Conservation (phyloP, 2,329 filamentous ascomycete genomes). For the Ascochyta lentis region DNA sequence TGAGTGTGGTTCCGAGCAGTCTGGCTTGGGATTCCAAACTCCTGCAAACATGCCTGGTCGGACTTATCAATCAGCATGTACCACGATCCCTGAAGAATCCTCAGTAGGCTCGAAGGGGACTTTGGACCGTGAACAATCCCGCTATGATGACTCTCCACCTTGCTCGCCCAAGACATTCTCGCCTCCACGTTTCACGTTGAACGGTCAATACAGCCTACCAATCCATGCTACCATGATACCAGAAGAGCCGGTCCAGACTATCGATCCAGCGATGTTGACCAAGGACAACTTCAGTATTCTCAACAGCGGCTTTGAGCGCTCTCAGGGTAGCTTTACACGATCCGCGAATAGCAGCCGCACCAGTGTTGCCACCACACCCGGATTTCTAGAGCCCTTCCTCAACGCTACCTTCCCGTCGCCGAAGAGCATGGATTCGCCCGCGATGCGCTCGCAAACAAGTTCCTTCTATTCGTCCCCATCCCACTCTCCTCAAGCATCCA, state of each 20-base stretch:
- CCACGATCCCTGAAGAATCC: conserved; percentile 34
- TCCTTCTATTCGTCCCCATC: conserved; percentile 22
- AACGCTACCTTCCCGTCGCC: conserved; percentile 28
- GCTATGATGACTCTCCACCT: conserved; percentile 44
- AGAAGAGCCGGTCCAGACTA: conserved; percentile 32
- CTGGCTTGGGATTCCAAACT: conserved; percentile 29
- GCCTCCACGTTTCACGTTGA: conserved; percentile 22
- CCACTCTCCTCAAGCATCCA: conserved; percentile 11
- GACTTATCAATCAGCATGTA: conserved; percentile 33
- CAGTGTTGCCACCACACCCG: conserved; percentile 18
- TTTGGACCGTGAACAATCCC: conserved; percentile 12
- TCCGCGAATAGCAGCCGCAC: conserved; percentile 16
- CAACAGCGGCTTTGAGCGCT: conserved; percentile 24
- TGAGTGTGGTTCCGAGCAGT: conserved; percentile 29
- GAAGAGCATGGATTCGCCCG: conserved; percentile 13
- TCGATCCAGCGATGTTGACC: conserved; percentile 35
- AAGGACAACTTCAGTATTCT: conserved; percentile 31
- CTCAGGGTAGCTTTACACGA: conserved; percentile 13
- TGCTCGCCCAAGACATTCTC: conserved; percentile 49
- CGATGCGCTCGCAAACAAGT: conserved; percentile 22
- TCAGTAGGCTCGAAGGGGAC: conserved; percentile 24
- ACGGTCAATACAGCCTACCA: conserved; percentile 28
- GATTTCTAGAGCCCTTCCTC: conserved; percentile 31
- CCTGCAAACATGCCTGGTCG: conserved; percentile 20
- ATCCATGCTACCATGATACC: conserved; percentile 42